Percentiles rank a stretch among this genome's conserved stretches.
phyloP scores from a whole-genome alignment of 1,284 basidiomycete genomes.

The Cutaneotrichosporon dermatis region DNA sequence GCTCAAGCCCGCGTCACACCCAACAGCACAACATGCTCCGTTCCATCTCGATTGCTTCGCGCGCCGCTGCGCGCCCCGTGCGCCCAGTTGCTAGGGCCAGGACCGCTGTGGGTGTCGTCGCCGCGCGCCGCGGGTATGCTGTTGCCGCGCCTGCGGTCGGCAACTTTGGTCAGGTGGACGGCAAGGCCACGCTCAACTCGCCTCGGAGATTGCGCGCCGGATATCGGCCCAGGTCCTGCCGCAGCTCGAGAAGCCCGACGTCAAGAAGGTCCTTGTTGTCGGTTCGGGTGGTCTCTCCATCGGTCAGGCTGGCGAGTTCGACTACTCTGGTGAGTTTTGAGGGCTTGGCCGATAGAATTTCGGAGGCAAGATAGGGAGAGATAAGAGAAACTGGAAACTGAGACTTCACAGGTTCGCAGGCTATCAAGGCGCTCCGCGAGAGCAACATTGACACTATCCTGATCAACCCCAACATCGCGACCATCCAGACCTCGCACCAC shows the following conservation, averaged over 20 bases:
- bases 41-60: conserved; percentile 19
- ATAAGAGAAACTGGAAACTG: neutral
- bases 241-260: conserved; percentile 72
- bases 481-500: conserved; percentile 95
- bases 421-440: conserved; percentile 95
- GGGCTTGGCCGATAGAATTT: neutral
- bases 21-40: conserved; percentile 13
- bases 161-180: conserved; percentile 61
- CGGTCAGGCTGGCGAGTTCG: conserved; percentile 98
- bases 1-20: neutral
- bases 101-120: neutral
- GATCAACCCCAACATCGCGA: conserved; percentile 96
- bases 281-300: conserved; percentile 95
- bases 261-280: conserved; percentile 93
- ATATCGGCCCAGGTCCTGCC: conserved; percentile 85
- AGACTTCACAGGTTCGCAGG: conserved; percentile 65
- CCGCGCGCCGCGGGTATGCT: conserved; percentile 48
- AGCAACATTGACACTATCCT: conserved; percentile 92
- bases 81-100: neutral
- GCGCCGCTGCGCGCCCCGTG: conserved; percentile 11
- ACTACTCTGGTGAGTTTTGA: conserved; percentile 73
- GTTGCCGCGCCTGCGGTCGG: conserved; percentile 76
- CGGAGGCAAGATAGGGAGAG: neutral
- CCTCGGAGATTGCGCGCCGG: conserved; percentile 82
- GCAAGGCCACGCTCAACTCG: conserved; percentile 78